A percentile compares a stretch with the other conserved stretches of the same genome.
Evolutionary conservation across 139 green algal genomes (phyloP).

Genomic region (Chlorella sp.): DNA sequence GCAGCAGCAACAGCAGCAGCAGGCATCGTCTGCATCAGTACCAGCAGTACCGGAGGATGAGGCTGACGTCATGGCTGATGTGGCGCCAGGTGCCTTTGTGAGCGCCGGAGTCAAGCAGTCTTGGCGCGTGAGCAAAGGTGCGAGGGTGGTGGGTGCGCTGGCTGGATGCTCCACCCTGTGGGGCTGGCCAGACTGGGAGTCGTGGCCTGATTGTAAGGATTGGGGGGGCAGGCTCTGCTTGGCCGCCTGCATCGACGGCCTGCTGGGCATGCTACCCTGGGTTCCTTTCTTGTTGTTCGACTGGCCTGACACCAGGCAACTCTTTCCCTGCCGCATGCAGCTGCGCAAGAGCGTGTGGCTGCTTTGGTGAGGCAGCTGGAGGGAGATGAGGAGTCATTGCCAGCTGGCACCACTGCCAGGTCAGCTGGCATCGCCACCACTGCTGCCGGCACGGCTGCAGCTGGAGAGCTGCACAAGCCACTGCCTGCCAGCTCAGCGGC

Average conservation of each 20-base stretch:
- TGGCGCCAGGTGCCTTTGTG: slow-evolving; percentile 18
- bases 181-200: too few relatives aligned
- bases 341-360: background rate
- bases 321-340: background rate
- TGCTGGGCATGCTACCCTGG: background rate
- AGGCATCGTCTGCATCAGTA: background rate
- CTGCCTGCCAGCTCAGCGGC: background rate
- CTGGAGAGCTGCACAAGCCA: background rate
- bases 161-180: too few relatives aligned
- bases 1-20: background rate
- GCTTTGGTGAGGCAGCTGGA: background rate
- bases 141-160: too few relatives aligned
- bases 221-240: background rate
- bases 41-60: background rate
- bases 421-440: background rate
- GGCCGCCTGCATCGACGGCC: background rate
- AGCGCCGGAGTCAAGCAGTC: slow-evolving; percentile 10
- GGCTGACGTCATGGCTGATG: slow-evolving; percentile 23
- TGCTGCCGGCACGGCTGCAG: too few relatives aligned
- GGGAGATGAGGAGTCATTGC: background rate
- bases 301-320: background rate
- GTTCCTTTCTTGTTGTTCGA: too few relatives aligned
- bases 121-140: slow-evolving; percentile 2
- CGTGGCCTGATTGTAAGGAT: background rate
- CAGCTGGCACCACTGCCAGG: background rate